Evolutionary conservation across 2,329 filamentous ascomycete species (phyloP), one percentile per base, ranked within the genome.

Genomic region (Trichoderma simmonsii): DNA sequence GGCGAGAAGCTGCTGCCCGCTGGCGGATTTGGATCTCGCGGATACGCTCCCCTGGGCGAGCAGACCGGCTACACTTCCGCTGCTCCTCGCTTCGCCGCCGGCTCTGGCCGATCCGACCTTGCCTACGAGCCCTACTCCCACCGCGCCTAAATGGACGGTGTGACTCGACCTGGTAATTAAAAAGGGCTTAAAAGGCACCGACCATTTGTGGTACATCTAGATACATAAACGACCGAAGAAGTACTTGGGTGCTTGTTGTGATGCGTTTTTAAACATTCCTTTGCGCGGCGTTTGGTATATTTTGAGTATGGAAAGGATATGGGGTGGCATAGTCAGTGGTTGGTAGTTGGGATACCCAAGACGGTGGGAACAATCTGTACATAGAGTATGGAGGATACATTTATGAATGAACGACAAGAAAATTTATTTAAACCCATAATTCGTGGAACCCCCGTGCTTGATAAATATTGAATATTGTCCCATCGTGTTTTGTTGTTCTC

Each of bases 91-190:
- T 78, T 84, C 77, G 77, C 84, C 73, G 78, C 79, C 71, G 82
- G 82, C 64, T 83, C 81, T 71, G 81, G 80, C 63, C 85, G 85
- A 69, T 81, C 83, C n/a, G 84, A 88, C 34, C 79, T 86, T 74
- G 88, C 88, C 51, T 91, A 91, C 80, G 89, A 91, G 85, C 89
- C 89, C 43, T 91, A 90, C 81, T 86, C 86, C 66, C 88, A 90
- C 76, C 84, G 85, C 59, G 83, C 83, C 61, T 90, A 86, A 83
- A 57, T 34, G 26, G 34, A 32, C 28, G 57, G 26, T n/a, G 28
- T n/a, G 28, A 62, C n/a, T 34, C 4, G 28, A 70, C 57, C n/a
- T 51, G 66, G 34, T 48, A 32, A 43, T 54, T 3, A 51, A 61
- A 61, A 61, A 6, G 30, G 11, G 18, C 15, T 30, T 36, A 54